Evolutionary conservation across 1,284 basidiomycete genomes (phyloP), one percentile per base, ranked within the genome.

Genomic region (Paramarasmius palmivorus): DNA sequence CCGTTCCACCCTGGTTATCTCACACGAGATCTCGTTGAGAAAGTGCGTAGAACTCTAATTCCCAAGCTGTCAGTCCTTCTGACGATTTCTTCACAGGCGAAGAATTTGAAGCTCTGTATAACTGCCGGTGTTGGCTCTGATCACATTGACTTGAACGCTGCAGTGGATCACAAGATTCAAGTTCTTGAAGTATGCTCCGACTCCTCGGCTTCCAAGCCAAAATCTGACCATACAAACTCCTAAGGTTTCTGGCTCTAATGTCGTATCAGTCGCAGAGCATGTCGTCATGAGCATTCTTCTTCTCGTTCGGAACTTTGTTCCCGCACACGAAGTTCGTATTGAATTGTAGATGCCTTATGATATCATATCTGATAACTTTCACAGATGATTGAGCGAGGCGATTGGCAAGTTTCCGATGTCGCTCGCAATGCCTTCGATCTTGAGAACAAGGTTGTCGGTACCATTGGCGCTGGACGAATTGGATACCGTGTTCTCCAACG

Each of bases 91-190:
- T 7, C 49, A 1, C 49, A 91, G 80, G 92, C 95, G 35, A 88
- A 88, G 73, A 95, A 96, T 65, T 83, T 98, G 64, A 96, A 95
- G 76, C 73, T 96, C 58, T 93, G 90, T 66, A 82, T 97, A 64
- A 98, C 95, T 9, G 95, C 95, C 50, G 95, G 95, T 73, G 94
- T 98, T 45, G 94, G 94, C 12, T 95, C 92, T 29, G 95, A 96
- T 75, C 92, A 94, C 73, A 86, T 97, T 64, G 93, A 97, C 70
- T 81, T 97, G 52, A 88, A 95, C 66, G 90, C 90, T 22, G 92
- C 92, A 47, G 93, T 93, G 66, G 82, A 92, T 69, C 79, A 82
- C 63, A 81, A 83, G 59, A 86, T 97, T 64, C 88, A 93, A 64
- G 95, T 95, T 37, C 76, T 89, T 57, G 90, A 93, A 67, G 83